Conservation (phyloP, 2,329 filamentous ascomycete genomes). For the Venturia nashicola region DNA sequence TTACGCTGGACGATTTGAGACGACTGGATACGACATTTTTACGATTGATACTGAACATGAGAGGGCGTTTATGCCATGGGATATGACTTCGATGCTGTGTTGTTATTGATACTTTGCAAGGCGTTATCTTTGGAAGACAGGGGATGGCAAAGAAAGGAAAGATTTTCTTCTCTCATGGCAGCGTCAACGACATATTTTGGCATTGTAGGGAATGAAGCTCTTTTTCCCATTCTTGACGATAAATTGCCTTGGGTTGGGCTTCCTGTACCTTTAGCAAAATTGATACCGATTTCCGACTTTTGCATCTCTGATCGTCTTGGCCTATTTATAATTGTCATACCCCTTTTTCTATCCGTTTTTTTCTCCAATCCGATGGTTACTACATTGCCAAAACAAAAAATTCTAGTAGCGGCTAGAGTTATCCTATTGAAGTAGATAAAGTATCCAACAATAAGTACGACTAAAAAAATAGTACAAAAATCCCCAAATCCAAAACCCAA, state of each 20-base stretch:
- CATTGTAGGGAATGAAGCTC: neutral
- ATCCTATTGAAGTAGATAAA: too few relatives aligned
- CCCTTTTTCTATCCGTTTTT: too few relatives aligned
- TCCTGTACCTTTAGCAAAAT: too few relatives aligned
- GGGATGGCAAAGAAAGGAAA: neutral
- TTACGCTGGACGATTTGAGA: neutral
- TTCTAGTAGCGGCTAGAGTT: too few relatives aligned
- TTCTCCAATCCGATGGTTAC: too few relatives aligned
- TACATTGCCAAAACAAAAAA: too few relatives aligned
- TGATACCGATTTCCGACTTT: neutral
- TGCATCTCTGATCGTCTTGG: too few relatives aligned
- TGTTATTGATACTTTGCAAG: neutral
- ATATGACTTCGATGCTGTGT: neutral
- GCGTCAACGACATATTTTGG: neutral
- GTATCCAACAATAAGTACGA: too few relatives aligned
- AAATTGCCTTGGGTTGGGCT: neutral
- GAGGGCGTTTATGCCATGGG: neutral
- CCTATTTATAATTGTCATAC: too few relatives aligned
- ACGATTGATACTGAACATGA: neutral
- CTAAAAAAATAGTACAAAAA: too few relatives aligned
- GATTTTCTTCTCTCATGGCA: neutral
- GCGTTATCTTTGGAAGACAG: neutral
- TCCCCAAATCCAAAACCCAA: too few relatives aligned
- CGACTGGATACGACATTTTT: constrained; percentile 1
- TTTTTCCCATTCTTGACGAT: neutral